Percentiles rank a stretch among this genome's conserved stretches.
These are phyloP conservation scores for Rhodotorula sp. DNA, from an alignment of 1,284 basidiomycete species.

Conservation along the genomic window DNA sequence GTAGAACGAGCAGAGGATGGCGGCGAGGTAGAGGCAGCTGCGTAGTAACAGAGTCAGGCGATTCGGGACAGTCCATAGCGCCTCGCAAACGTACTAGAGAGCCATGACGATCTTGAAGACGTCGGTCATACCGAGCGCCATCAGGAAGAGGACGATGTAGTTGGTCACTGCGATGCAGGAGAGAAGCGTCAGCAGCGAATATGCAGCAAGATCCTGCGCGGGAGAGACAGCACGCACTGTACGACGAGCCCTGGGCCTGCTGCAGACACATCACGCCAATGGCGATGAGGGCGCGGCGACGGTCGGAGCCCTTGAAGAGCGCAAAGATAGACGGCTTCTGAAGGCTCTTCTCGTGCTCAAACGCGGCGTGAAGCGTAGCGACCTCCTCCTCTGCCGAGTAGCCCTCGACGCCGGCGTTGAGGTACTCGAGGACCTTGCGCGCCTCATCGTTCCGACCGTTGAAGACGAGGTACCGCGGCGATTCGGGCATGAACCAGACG, in stretches of 20 bases:
- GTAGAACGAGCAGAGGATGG: conserved; percentile 19
- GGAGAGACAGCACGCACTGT: too few species aligned
- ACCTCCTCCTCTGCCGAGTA: conserved; percentile 32
- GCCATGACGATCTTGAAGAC: conserved; percentile 42
- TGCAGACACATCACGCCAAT: conserved; percentile 39
- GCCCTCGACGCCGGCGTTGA: conserved; percentile 36
- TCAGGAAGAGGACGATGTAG: conserved; percentile 45
- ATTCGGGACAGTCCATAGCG: conserved; percentile 13
- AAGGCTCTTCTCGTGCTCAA: conserved; percentile 35
- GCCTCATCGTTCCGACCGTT: conserved; percentile 37
- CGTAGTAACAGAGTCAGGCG: conserved; percentile 10
- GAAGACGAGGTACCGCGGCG: conserved; percentile 39
- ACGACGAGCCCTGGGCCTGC: conserved; percentile 34
- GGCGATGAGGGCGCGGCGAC: conserved; percentile 36
- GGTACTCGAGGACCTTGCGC: not conserved
- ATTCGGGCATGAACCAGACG: conserved; percentile 38
- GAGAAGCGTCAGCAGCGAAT: not conserved
- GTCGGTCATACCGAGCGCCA: conserved; percentile 39
- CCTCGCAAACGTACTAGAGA: not conserved
- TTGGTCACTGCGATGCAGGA: not conserved
- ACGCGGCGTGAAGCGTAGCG: conserved; percentile 36
- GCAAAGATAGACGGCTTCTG: conserved; percentile 25
- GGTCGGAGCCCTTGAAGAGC: conserved; percentile 35
- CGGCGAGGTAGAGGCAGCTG: not conserved
- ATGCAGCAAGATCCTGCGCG: too few species aligned